These are phyloP conservation scores for Scedosporium dehoogii DNA, from an alignment of 2,329 filamentous ascomycete species.

Conservation along the genomic window DNA sequence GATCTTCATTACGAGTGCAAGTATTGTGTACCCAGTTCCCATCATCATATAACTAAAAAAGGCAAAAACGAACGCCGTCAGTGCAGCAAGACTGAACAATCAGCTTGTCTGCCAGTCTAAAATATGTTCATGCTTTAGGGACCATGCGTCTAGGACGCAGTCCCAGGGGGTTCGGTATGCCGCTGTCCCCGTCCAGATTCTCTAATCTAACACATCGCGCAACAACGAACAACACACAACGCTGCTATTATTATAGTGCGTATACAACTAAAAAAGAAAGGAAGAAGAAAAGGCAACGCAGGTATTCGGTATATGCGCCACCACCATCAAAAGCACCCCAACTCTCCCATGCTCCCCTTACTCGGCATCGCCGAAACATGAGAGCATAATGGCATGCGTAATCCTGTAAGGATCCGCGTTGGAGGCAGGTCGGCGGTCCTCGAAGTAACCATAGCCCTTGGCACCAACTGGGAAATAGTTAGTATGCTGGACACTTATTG, in stretches of 20 bases:
- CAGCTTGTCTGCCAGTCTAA: neutral
- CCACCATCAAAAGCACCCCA: neutral
- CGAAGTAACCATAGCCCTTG: constrained; percentile 92
- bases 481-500: neutral
- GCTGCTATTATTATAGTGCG: neutral
- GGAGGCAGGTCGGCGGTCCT: constrained; percentile 72
- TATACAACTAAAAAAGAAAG: neutral
- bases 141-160: neutral
- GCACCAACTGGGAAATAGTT: constrained; percentile 43
- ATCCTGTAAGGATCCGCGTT: constrained; percentile 81
- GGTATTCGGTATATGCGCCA: neutral
- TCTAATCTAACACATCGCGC: neutral
- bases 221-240: neutral
- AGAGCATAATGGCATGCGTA: constrained; percentile 61
- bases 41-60: neutral
- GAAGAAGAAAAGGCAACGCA: neutral
- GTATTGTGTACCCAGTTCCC: neutral
- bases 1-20: neutral
- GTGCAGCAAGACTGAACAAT: neutral
- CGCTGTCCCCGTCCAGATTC: neutral
- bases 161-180: neutral
- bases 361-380: constrained; percentile 7
- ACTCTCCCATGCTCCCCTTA: neutral
- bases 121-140: neutral
- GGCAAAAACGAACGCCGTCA: neutral